Percentiles rank a stretch among this genome's conserved stretches.
These are phyloP conservation scores for Aspergillus wentii DNA, from an alignment of 495 filamentous ascomycete genomes.

Conservation along the genomic window DNA sequence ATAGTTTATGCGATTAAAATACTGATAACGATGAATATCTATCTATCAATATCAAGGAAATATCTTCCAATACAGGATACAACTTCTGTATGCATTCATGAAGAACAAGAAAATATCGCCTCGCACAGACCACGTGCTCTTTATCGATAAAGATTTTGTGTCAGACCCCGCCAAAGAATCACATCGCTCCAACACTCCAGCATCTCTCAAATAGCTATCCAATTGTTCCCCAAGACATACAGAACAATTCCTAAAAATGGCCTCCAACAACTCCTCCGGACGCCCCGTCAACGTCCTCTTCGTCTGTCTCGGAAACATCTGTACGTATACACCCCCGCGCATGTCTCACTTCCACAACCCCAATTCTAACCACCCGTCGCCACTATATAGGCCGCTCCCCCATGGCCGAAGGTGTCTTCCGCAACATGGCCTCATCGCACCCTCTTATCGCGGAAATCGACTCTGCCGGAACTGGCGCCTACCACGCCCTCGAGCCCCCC, in stretches of 20 bases:
- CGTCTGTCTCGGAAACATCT: slow-evolving; percentile 96
- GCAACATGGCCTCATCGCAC: slow-evolving; percentile 54
- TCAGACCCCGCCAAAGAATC: too few relatives aligned
- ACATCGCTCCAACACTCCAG: too few relatives aligned
- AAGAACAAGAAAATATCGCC: too few relatives aligned
- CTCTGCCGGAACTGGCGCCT: slow-evolving; percentile 84
- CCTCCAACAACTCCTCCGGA: slow-evolving; percentile 14
- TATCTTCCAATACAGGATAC: too few relatives aligned
- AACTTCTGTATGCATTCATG: too few relatives aligned
- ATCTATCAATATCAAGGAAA: too few relatives aligned
- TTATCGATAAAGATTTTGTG: too few relatives aligned
- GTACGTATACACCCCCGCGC: slow-evolving; percentile 43
- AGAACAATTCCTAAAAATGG: slow-evolving; percentile 7
- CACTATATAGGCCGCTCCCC: slow-evolving; percentile 57
- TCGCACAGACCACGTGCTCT: too few relatives aligned
- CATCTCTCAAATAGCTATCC: too few relatives aligned
- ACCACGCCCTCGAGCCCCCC: slow-evolving; percentile 67
- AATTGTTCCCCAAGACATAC: neutral
- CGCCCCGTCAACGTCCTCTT: slow-evolving; percentile 74
- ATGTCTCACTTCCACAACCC: neutral
- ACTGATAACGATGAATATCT: too few relatives aligned
- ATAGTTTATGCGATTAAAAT: too few relatives aligned
- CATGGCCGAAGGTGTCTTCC: slow-evolving; percentile 95
- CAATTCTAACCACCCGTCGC: slow-evolving; percentile 8
- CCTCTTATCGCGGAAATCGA: slow-evolving; percentile 68